Evolutionary conservation across 306 rosid species (phyloP).

Genomic region (Vigna unguiculata): DNA sequence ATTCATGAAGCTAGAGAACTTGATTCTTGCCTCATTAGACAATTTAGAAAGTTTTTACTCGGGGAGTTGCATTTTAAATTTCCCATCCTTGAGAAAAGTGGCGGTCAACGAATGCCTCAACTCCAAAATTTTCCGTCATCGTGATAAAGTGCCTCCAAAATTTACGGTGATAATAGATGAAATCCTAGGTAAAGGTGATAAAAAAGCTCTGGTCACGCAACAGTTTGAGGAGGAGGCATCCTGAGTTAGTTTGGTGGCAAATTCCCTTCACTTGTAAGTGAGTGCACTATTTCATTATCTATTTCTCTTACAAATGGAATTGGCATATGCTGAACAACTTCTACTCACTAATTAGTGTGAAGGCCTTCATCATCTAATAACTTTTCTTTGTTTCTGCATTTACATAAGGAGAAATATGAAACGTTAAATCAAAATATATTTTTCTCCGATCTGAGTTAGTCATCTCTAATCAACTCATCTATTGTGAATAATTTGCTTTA

Average conservation of each 20-base stretch:
- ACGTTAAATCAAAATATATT: neutral
- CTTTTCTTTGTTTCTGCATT: neutral
- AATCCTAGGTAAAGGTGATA: neutral
- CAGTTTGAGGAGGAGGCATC: no score
- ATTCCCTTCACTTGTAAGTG: neutral
- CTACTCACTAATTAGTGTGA: neutral
- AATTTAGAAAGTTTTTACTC: constrained; percentile 35
- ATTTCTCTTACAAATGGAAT: no score
- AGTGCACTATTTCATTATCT: neutral
- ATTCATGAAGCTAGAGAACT: neutral
- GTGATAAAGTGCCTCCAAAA: neutral
- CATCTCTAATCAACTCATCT: neutral
- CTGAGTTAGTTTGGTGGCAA: neutral
- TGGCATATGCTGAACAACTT: neutral
- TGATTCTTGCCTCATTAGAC: neutral
- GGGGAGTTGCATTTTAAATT: constrained; percentile 23
- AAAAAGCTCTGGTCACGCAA: neutral
- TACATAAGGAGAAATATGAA: no score
- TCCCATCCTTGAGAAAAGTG: constrained; percentile 19
- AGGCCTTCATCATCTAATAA: neutral
- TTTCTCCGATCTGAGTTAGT: neutral
- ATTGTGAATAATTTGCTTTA: neutral
- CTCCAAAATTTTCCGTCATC: neutral
- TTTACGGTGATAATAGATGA: neutral
- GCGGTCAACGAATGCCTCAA: neutral